These are phyloP conservation scores for Fusarium avenaceum DNA, from an alignment of 2,329 filamentous ascomycete species.

Conservation along the genomic window DNA sequence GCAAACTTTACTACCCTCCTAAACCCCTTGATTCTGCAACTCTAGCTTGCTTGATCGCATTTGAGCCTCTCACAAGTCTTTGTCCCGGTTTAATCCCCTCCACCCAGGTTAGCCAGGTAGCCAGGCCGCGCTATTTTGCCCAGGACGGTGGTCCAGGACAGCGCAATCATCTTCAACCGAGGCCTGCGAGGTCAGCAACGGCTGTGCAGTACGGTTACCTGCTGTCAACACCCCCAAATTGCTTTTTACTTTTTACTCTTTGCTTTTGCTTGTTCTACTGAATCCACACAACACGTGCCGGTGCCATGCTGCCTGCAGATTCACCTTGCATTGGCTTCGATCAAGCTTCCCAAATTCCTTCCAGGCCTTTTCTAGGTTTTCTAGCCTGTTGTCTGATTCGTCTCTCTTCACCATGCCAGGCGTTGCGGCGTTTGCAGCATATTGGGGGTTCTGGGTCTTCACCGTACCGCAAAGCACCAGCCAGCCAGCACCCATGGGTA, in stretches of 20 bases:
- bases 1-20: slow-evolving; percentile 41
- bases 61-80: slow-evolving; percentile 22
- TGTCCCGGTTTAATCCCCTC: slow-evolving; percentile 2
- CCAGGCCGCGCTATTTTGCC: not conserved
- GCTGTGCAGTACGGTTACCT: not conserved
- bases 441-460: not conserved
- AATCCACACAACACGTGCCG: slow-evolving; percentile 28
- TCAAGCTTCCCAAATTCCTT: slow-evolving; percentile 22
- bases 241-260: not conserved
- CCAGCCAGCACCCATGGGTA: not conserved
- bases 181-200: not conserved
- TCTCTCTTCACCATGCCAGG: not conserved
- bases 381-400: slow-evolving; percentile 25
- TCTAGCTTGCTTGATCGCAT: slow-evolving; percentile 9
- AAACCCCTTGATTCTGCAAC: slow-evolving; percentile 13
- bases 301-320: slow-evolving; percentile 29
- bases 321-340: slow-evolving; percentile 38
- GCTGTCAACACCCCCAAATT: not conserved
- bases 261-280: not conserved
- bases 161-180: no score
- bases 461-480: not conserved
- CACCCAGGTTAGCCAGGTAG: not conserved
- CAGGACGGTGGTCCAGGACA: not conserved
- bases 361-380: slow-evolving; percentile 38
- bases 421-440: slow-evolving; percentile 27